Conservation (phyloP, 1,139 yeast species). For the Magnusiomyces fungicola region DNA sequence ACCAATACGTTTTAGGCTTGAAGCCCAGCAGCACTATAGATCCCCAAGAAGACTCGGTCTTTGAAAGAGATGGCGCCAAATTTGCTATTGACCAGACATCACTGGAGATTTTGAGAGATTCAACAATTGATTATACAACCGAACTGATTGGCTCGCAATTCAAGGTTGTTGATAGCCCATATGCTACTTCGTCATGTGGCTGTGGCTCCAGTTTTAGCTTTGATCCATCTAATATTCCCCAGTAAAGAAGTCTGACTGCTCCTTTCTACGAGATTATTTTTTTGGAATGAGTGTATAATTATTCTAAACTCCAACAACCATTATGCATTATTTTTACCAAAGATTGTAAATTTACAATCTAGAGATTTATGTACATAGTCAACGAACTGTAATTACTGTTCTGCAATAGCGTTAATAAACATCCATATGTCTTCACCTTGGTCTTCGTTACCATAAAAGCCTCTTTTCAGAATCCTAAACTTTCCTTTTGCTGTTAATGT, state of each 20-base stretch:
- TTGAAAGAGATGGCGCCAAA: slow-evolving; percentile 60
- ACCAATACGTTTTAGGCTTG: slow-evolving; percentile 73
- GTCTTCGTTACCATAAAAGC: background rate
- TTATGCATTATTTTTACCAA: no score
- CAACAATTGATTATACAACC: slow-evolving; percentile 81
- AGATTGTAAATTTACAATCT: no score
- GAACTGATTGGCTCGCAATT: slow-evolving; percentile 94
- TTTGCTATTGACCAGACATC: slow-evolving; percentile 77
- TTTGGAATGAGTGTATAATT: no score
- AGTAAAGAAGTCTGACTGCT: no score
- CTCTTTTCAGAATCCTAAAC: background rate
- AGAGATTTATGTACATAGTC: no score
- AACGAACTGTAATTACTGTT: background rate
- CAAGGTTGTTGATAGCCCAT: slow-evolving; percentile 84
- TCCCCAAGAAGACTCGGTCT: slow-evolving; percentile 42
- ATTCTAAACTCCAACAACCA: no score
- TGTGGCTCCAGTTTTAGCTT: slow-evolving; percentile 95
- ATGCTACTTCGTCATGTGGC: slow-evolving; percentile 88
- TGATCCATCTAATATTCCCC: slow-evolving; percentile 44
- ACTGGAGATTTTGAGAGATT: slow-evolving; percentile 72
- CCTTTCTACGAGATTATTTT: no score
- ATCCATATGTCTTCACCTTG: background rate
- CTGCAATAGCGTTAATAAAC: background rate
- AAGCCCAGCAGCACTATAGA: slow-evolving; percentile 42
- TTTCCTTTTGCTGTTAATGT: background rate